Conservation (phyloP, 495 filamentous ascomycete species). For the Aspergillus cristatus region DNA sequence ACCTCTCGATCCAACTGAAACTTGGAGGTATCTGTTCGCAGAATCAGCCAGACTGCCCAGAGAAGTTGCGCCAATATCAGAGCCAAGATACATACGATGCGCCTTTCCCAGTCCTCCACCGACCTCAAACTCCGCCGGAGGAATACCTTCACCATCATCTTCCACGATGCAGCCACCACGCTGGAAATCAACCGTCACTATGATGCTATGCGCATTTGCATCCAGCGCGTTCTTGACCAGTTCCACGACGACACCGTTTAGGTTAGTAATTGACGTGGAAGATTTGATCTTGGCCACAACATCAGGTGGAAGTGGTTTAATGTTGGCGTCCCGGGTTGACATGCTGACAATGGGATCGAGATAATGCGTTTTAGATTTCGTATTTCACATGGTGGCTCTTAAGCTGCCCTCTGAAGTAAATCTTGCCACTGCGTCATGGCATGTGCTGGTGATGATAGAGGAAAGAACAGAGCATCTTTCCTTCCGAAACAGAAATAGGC, state of each 20-base stretch:
- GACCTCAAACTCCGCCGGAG: slow-evolving; percentile 58
- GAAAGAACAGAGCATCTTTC: too few species aligned
- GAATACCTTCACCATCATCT: slow-evolving; percentile 80
- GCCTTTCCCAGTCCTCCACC: slow-evolving; percentile 64
- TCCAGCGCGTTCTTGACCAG: slow-evolving; percentile 85
- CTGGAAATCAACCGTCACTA: slow-evolving; percentile 62
- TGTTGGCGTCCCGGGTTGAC: slow-evolving; percentile 28
- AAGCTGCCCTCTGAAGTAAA: too few species aligned
- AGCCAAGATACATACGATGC: slow-evolving; percentile 59
- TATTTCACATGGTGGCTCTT: too few species aligned
- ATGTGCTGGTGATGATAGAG: too few species aligned
- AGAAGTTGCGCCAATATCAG: too few species aligned
- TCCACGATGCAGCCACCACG: slow-evolving; percentile 77
- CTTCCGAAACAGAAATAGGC: too few species aligned
- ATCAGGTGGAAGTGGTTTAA: slow-evolving; percentile 62
- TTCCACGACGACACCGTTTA: slow-evolving; percentile 64
- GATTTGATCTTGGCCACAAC: slow-evolving; percentile 84
- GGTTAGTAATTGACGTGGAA: slow-evolving; percentile 63
- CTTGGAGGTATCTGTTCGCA: slow-evolving; percentile 68
- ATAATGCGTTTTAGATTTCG: too few species aligned
- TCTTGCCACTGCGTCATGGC: too few species aligned
- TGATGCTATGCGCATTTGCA: slow-evolving; percentile 61
- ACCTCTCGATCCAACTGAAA: slow-evolving; percentile 31
- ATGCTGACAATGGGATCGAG: slow-evolving; percentile 9
- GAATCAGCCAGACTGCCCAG: slow-evolving; percentile 3